These are phyloP conservation scores for Nematocida major DNA, from an alignment of 371 early-diverging fungal genomes.

Conservation along the genomic window DNA sequence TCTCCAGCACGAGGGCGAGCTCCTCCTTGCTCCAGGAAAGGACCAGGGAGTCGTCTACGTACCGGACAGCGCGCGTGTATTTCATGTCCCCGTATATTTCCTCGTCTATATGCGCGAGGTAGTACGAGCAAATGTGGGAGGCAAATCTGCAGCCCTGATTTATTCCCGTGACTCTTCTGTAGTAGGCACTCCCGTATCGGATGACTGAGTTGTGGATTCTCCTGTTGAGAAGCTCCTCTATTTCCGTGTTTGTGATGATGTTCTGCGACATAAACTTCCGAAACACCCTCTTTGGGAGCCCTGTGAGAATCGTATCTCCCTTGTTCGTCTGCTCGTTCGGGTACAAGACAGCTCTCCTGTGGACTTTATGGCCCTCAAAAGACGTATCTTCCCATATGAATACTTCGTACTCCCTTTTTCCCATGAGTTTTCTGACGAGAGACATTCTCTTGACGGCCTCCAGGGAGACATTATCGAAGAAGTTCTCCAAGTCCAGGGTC, in stretches of 20 bases:
- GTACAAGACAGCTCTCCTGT: background rate
- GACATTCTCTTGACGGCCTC: background rate
- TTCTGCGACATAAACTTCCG: background rate
- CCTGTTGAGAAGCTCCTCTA: background rate
- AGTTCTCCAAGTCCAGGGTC: constrained; percentile 17
- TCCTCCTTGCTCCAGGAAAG: constrained; percentile 33
- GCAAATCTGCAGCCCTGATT: constrained; percentile 26
- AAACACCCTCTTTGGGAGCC: background rate
- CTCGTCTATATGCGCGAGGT: background rate
- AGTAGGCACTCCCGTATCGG: background rate
- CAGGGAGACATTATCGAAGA: constrained; percentile 16
- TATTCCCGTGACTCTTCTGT: constrained; percentile 13
- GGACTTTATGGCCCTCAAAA: background rate
- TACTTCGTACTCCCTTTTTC: background rate
- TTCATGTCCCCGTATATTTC: background rate
- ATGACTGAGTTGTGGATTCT: background rate
- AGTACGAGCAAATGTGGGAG: constrained; percentile 12
- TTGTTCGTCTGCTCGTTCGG: background rate
- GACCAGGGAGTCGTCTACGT: constrained; percentile 32
- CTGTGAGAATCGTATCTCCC: background rate
- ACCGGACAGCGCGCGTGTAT: background rate
- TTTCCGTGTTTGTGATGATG: background rate
- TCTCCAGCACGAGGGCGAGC: background rate
- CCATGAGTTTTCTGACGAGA: background rate
- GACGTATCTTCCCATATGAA: background rate